Evolutionary conservation across 345 rosid species (phyloP).

Genomic region (Barbarea vulgaris): DNA sequence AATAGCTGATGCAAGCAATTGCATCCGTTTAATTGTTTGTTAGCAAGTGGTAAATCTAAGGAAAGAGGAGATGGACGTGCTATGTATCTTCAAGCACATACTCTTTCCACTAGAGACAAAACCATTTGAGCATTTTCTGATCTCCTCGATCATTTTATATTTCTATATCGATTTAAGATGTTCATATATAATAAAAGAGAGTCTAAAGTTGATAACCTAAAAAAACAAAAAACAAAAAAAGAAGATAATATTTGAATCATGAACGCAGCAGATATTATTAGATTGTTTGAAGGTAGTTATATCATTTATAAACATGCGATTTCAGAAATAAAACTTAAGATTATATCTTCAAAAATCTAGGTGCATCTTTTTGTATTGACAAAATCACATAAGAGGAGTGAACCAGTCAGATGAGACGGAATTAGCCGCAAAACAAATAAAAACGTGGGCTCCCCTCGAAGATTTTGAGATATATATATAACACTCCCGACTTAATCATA

Average conservation of each 20-base stretch:
- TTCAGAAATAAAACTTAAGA: neutral
- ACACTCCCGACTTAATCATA: neutral
- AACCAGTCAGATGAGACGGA: slow-evolving; percentile 13
- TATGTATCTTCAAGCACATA: neutral
- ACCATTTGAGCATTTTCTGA: neutral
- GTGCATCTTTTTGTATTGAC: slow-evolving; percentile 8
- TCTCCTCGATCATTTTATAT: neutral
- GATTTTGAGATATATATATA: slow-evolving; percentile 7
- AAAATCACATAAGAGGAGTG: slow-evolving; percentile 19
- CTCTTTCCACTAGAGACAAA: slow-evolving; percentile 22
- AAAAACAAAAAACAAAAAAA: too few relatives aligned
- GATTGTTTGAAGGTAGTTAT: neutral
- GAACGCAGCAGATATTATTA: neutral
- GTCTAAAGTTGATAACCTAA: neutral
- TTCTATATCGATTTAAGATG: neutral
- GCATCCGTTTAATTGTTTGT: slow-evolving; percentile 4
- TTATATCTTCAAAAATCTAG: neutral
- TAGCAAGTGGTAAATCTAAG: slow-evolving; percentile 10
- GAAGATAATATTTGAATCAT: neutral
- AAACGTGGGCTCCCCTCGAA: slow-evolving; percentile 39
- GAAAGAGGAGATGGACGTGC: slow-evolving; percentile 20
- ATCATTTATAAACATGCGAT: neutral
- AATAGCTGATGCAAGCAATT: slow-evolving; percentile 32
- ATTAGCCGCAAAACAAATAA: slow-evolving; percentile 36
- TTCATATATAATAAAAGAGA: neutral